Conservation (phyloP, 306 rosid species). For the Vigna trinervia region DNA sequence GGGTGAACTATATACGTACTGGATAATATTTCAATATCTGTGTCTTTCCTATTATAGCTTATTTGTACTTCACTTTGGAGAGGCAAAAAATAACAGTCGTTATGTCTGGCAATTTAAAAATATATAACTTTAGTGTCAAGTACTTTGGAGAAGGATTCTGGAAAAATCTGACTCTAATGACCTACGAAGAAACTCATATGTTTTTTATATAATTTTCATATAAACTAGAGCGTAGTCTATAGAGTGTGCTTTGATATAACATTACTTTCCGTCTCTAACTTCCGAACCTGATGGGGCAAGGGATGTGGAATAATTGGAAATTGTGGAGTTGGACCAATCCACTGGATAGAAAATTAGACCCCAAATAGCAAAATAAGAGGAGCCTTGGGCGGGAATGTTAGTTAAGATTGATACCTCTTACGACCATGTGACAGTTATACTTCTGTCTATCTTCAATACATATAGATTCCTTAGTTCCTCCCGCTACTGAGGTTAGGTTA, state of each 20-base stretch:
- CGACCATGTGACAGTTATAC: not conserved
- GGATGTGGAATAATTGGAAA: not conserved
- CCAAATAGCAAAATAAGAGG: constrained; percentile 1
- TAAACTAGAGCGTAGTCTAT: too few relatives aligned
- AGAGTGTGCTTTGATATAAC: too few relatives aligned
- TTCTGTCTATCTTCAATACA: constrained; percentile 26
- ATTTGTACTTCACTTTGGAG: not conserved
- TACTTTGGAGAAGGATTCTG: too few relatives aligned
- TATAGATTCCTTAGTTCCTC: constrained; percentile 50
- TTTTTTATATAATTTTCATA: too few relatives aligned
- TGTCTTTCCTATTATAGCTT: not conserved
- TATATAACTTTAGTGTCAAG: not conserved
- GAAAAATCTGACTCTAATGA: too few relatives aligned
- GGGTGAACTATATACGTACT: not conserved
- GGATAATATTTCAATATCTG: not conserved
- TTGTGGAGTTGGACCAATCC: constrained; percentile 29
- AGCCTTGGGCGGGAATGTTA: constrained; percentile 9
- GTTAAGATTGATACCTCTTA: not conserved
- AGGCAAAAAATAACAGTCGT: not conserved
- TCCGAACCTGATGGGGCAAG: not conserved
- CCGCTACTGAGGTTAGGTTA: constrained; percentile 32
- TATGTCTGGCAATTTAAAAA: not conserved
- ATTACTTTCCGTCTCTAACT: not conserved
- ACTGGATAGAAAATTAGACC: constrained; percentile 1
- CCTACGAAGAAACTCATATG: too few relatives aligned